phyloP scores from a whole-genome alignment of 345 rosid species.

The Salix udensis region DNA sequence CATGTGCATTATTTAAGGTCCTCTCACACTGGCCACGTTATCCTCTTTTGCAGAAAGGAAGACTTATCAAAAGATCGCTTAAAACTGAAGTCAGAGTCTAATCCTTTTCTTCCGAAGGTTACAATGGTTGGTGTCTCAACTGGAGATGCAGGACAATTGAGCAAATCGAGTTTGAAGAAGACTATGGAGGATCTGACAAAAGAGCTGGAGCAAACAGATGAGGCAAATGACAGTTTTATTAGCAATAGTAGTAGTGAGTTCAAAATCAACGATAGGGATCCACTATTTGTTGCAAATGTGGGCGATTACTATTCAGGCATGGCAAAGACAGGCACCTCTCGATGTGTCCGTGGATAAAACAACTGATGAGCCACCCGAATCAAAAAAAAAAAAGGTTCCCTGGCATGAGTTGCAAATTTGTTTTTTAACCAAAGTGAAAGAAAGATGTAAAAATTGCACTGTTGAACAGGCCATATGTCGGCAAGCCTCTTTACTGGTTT shows the following conservation, averaged over 20 bases:
- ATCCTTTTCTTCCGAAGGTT: slow-evolving; percentile 90
- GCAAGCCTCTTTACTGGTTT: background rate
- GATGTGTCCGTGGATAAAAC: slow-evolving; percentile 54
- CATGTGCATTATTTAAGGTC: background rate
- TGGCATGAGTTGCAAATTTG: background rate
- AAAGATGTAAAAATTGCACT: slow-evolving; percentile 1
- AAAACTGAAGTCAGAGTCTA: slow-evolving; percentile 39
- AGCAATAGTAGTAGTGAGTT: slow-evolving; percentile 20
- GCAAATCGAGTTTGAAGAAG: slow-evolving; percentile 71
- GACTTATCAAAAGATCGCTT: slow-evolving; percentile 26
- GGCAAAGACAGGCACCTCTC: slow-evolving; percentile 53
- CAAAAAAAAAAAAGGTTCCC: background rate
- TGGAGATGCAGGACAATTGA: slow-evolving; percentile 71
- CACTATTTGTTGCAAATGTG: slow-evolving; percentile 86
- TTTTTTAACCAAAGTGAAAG: background rate
- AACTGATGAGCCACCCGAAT: slow-evolving; percentile 17
- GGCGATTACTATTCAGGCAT: slow-evolving; percentile 72
- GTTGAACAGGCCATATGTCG: background rate
- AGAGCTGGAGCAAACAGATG: slow-evolving; percentile 69
- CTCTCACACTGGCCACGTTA: slow-evolving; percentile 2
- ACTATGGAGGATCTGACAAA: slow-evolving; percentile 72
- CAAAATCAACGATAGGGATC: slow-evolving; percentile 67
- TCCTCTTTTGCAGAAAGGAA: slow-evolving; percentile 27
- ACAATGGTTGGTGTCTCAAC: slow-evolving; percentile 97
- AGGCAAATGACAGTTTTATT: slow-evolving; percentile 37